phyloP scores from a whole-genome alignment of 2,329 filamentous ascomycete genomes.

The Stagonosporopsis tanaceti region DNA sequence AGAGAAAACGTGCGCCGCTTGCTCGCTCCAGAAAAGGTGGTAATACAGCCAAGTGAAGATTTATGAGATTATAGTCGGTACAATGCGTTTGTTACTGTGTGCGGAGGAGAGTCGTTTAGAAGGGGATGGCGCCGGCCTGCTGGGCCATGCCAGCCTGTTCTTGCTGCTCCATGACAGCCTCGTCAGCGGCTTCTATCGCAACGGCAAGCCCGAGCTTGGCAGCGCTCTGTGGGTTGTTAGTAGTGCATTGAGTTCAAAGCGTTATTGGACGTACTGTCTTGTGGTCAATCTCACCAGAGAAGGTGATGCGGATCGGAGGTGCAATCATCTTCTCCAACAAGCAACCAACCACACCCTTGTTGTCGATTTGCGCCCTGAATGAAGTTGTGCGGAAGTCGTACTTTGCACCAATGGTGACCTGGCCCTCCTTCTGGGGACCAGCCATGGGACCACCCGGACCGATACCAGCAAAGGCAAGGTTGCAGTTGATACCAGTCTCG shows the following conservation, averaged over 20 bases:
- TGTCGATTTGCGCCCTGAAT: slow-evolving; percentile 95
- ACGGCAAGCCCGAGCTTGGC: slow-evolving; percentile 95
- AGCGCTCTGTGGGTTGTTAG: slow-evolving; percentile 72
- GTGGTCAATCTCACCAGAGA: slow-evolving; percentile 96
- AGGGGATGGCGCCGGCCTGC: slow-evolving; percentile 49
- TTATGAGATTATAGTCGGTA: slow-evolving; percentile 47
- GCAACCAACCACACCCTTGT: slow-evolving; percentile 90
- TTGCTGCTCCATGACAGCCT: slow-evolving; percentile 53
- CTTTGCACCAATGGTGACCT: slow-evolving; percentile 91
- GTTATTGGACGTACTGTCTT: slow-evolving; percentile 73
- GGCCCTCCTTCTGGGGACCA: slow-evolving; percentile 80
- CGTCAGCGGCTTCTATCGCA: slow-evolving; percentile 62
- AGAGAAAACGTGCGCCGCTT: slow-evolving; percentile 35
- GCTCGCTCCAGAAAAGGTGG: slow-evolving; percentile 45
- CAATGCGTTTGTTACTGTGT: slow-evolving; percentile 24
- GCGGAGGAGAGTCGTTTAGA: slow-evolving; percentile 40
- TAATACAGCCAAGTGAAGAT: slow-evolving; percentile 53
- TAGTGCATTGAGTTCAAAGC: neutral
- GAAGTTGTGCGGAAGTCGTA: slow-evolving; percentile 97
- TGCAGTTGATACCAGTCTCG: slow-evolving; percentile 94
- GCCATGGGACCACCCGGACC: slow-evolving; percentile 69
- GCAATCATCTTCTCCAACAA: slow-evolving; percentile 95
- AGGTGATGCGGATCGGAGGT: slow-evolving; percentile 89
- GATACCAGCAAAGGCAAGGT: slow-evolving; percentile 77
- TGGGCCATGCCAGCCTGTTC: slow-evolving; percentile 39